Conservation (phyloP, 2,329 filamentous ascomycete genomes). For the Amauroascus verrucosus region DNA sequence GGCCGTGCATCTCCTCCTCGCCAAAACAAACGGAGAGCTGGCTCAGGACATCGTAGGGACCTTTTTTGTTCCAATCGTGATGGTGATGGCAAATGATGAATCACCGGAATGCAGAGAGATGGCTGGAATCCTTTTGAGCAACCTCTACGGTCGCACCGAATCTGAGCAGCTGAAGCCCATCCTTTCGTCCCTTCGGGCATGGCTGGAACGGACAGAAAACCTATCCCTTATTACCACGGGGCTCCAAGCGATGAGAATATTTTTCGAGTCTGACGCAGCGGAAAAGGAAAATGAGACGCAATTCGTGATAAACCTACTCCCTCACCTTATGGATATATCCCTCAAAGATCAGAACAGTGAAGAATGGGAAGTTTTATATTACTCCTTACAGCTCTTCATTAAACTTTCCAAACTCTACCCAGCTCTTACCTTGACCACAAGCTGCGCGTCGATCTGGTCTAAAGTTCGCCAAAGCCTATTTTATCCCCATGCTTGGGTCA, state of each 20-base stretch:
- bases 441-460: conserved; percentile 59
- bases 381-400: conserved; percentile 58
- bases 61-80: conserved; percentile 76
- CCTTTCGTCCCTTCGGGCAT: conserved; percentile 58
- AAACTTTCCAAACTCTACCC: conserved; percentile 60
- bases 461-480: conserved; percentile 58
- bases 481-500: conserved; percentile 63
- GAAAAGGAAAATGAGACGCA: conserved; percentile 59
- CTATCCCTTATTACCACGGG: conserved; percentile 59
- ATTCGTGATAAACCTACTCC: conserved; percentile 45
- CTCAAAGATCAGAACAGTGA: conserved; percentile 43
- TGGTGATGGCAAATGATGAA: conserved; percentile 81
- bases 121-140: conserved; percentile 67
- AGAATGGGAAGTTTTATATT: conserved; percentile 61
- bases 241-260: conserved; percentile 71
- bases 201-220: conserved; percentile 68
- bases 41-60: conserved; percentile 70
- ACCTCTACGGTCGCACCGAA: conserved; percentile 69
- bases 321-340: conserved; percentile 45
- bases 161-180: conserved; percentile 61
- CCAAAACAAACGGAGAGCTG: conserved; percentile 71
- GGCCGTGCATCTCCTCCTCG: conserved; percentile 72
- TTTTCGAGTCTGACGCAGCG: conserved; percentile 60
- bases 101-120: conserved; percentile 74
- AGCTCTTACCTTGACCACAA: conserved; percentile 49